Percentiles rank a stretch among this genome's conserved stretches.
Evolutionary conservation across 495 filamentous ascomycete species (phyloP).

Genomic region (Clohesyomyces aquaticus): DNA sequence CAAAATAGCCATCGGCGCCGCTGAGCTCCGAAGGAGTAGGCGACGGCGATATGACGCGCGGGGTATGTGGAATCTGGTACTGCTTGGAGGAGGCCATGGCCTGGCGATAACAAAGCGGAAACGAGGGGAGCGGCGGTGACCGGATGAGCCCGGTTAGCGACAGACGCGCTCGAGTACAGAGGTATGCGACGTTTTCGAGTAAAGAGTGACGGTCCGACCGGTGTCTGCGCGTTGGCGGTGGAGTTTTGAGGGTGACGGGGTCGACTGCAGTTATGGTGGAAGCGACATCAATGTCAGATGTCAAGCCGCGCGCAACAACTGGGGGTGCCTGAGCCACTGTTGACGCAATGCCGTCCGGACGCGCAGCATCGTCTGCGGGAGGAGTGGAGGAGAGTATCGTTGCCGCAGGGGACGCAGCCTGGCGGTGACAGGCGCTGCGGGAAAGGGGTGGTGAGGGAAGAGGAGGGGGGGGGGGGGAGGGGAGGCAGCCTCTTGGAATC

Average conservation of each 20-base stretch:
- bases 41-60: slow-evolving; percentile 52
- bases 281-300: slow-evolving; percentile 27
- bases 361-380: slow-evolving; percentile 37
- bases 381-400: slow-evolving; percentile 28
- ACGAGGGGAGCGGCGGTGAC: slow-evolving; percentile 34
- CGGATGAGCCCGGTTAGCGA: slow-evolving; percentile 40
- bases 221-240: background rate
- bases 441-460: background rate
- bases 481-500: too few relatives aligned
- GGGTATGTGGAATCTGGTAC: slow-evolving; percentile 48
- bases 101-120: slow-evolving; percentile 36
- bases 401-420: slow-evolving; percentile 14
- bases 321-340: slow-evolving; percentile 24
- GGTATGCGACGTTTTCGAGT: slow-evolving; percentile 25
- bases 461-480: background rate
- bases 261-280: slow-evolving; percentile 4
- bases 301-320: slow-evolving; percentile 17
- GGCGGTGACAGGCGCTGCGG: background rate
- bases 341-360: slow-evolving; percentile 29
- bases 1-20: slow-evolving; percentile 49
- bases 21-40: slow-evolving; percentile 50
- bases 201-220: slow-evolving; percentile 21
- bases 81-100: slow-evolving; percentile 44
- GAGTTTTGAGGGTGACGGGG: background rate
- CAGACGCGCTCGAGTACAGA: slow-evolving; percentile 29